phyloP scores from a whole-genome alignment of 2,329 filamentous ascomycete species.

The Aureobasidium mangrovei region DNA sequence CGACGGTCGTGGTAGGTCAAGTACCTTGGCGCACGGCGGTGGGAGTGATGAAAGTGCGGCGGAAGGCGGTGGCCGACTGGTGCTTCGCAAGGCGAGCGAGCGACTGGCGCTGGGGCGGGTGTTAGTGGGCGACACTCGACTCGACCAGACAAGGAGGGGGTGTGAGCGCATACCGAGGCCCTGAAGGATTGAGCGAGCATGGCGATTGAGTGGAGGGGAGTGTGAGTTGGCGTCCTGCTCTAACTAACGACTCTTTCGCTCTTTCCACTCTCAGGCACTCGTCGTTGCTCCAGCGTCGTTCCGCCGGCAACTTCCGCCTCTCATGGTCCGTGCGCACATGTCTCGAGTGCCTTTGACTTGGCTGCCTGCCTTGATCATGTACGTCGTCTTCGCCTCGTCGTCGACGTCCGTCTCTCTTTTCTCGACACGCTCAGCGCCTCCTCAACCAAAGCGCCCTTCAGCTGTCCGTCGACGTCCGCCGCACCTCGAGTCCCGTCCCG shows the following conservation, averaged over 20 bases:
- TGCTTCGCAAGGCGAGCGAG: slow-evolving; percentile 52
- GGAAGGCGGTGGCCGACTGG: slow-evolving; percentile 45
- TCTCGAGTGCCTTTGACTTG: neutral
- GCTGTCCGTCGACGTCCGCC: neutral
- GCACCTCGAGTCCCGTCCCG: neutral
- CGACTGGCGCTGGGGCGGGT: slow-evolving; percentile 46
- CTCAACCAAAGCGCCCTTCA: too few relatives aligned
- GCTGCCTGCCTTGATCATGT: neutral
- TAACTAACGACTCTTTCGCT: slow-evolving; percentile 2
- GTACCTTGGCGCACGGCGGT: slow-evolving; percentile 54
- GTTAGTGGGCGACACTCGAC: slow-evolving; percentile 20
- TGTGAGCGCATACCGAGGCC: slow-evolving; percentile 43
- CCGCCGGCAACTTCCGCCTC: neutral
- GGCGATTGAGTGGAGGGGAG: slow-evolving; percentile 21
- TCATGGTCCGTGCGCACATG: neutral
- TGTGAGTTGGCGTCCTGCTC: slow-evolving; percentile 2
- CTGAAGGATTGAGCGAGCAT: slow-evolving; percentile 56
- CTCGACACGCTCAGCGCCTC: too few relatives aligned
- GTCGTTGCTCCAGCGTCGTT: neutral
- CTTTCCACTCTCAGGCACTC: neutral
- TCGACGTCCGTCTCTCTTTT: neutral
- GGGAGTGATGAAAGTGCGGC: slow-evolving; percentile 56
- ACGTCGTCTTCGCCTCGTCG: neutral
- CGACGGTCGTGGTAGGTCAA: slow-evolving; percentile 19
- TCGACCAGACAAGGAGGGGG: neutral